Evolutionary conservation across 768 basidiomycete genomes (phyloP), one percentile per base, ranked within the genome.

Genomic region (Boletus sp.): DNA sequence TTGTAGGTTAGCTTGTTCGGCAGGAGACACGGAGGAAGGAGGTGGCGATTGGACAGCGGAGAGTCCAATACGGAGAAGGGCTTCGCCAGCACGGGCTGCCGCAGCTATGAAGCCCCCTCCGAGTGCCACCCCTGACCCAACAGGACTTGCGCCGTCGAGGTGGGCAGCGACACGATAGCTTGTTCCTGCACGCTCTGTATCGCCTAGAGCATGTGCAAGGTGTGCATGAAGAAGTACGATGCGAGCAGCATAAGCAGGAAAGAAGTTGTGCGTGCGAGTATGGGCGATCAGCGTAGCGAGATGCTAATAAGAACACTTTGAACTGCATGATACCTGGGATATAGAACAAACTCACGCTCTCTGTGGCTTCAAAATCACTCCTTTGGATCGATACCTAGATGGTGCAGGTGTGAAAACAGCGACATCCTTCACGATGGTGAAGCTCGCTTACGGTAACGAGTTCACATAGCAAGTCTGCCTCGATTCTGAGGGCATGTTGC

Each of bases 391-490:
- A 78, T 17, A 87, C 78, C 87, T 88, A 51, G 19, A 32, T 4
- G 19, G 4, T 17, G 21, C 19, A 9, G 21, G 19, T 38, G 35
- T 32, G n/a, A 47, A 35, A 15, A 15, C n/a, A 25, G 3, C 10
- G 19, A n/a, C 8, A 14, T 8, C 11, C 23, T 54, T 29, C 14
- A 44, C 6, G 13, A 47, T 14, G 5, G 17, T 37, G 13, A 59
- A 53, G 13, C 30, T 47, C 11, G 62, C 79, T 37, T 67, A 89
- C 88, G 7, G 80, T 80, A 17, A 84, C 74, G 7, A 90, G 75
- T 62, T 92, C 90, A 55, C 83, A 85, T 38, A 88, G 64, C 54
- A 90, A 65, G 58, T 91, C 88, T 0, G 86, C 87, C 57, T 84
- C 84, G 41, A 91, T 78, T 49, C 77, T 79, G n/a, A 77, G 74